Base-by-base conservation (phyloP, 768 basidiomycete species). In the Botryobasidium botryosum region DNA sequence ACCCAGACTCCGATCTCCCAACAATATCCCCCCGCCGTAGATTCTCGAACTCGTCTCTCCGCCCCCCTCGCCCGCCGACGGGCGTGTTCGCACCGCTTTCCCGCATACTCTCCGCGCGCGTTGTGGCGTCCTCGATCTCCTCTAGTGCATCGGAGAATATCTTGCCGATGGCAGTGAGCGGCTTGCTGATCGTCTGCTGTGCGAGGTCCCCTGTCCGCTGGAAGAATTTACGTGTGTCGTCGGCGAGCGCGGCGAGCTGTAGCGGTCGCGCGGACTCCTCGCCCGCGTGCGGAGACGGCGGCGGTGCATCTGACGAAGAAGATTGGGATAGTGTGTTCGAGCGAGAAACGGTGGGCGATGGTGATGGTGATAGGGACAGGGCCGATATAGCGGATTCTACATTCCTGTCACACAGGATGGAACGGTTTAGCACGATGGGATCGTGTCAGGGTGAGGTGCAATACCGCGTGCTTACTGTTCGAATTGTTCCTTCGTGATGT, bases 401-500 rank as follows among this genome's bases (percentile, higher is more conserved):
- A 48, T 77, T 75, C 18, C 67, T 69, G 44, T 28, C 15, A n/a
- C 41, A 35, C 51, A 43, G 53, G 45, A 51, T 18, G 20, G 46
- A 23, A 18, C 33, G 40, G 25, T 43, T 24, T 23, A 27, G 18
- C n/a, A 0, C 3, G 12, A 49, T 72, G 42, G 31, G 31, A 8
- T 33, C 17, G 31, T 17, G 17, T 8, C 31, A 17, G 31, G 31
- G 31, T 8, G 8, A 33, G 31, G 31, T 33, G 17, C 17, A 33
- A 33, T 33, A 33, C 29, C 71, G 71, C 8, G 27, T 29, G 51
- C 65, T 33, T 55, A 80, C 79, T 62, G 67, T 57, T 97, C 94
- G 48, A 99, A 99, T 50, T 96, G 87, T 35, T 82, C 80, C 58
- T 88, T 83, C 1, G 83, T 75, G 50, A 97, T 96, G 53, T 84